Percentiles rank a stretch among this genome's conserved stretches.
phyloP scores from a whole-genome alignment of 768 basidiomycete genomes.

The Wakefieldia striispora region DNA sequence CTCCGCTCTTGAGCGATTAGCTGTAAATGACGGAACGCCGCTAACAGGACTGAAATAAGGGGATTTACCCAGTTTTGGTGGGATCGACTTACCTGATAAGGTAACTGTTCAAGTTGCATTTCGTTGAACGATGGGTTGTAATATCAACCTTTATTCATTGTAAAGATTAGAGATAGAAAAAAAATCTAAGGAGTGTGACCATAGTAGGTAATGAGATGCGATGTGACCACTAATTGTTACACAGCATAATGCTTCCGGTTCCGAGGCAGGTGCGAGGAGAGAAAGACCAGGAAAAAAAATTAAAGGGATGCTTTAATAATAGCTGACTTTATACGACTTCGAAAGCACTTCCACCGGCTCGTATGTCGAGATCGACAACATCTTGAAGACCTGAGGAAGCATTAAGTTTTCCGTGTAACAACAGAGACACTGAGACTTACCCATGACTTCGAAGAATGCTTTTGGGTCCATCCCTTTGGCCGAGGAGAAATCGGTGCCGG shows the following conservation, averaged over 20 bases:
- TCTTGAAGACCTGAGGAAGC: constrained; percentile 46
- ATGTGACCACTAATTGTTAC: constrained; percentile 21
- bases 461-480: constrained; percentile 73
- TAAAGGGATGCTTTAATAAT: neutral
- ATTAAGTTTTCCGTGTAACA: neutral
- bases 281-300: neutral
- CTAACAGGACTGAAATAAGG: too few species aligned
- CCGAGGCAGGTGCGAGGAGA: neutral
- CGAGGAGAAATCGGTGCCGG: constrained; percentile 66
- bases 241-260: constrained; percentile 11
- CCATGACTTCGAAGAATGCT: constrained; percentile 76
- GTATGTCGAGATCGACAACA: constrained; percentile 51
- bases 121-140: neutral
- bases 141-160: constrained; percentile 15
- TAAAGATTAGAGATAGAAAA: constrained; percentile 19
- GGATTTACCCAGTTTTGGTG: neutral
- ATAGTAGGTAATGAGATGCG: constrained; percentile 8
- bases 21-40: too few species aligned
- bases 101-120: constrained; percentile 10
- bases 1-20: too few species aligned
- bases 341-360: constrained; percentile 61
- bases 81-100: constrained; percentile 7
- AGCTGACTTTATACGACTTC: constrained; percentile 39
- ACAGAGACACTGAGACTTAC: constrained; percentile 33
- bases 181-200: constrained; percentile 22